Base-by-base conservation (phyloP, 768 basidiomycete species). In the Nidularia pulvinata region DNA sequence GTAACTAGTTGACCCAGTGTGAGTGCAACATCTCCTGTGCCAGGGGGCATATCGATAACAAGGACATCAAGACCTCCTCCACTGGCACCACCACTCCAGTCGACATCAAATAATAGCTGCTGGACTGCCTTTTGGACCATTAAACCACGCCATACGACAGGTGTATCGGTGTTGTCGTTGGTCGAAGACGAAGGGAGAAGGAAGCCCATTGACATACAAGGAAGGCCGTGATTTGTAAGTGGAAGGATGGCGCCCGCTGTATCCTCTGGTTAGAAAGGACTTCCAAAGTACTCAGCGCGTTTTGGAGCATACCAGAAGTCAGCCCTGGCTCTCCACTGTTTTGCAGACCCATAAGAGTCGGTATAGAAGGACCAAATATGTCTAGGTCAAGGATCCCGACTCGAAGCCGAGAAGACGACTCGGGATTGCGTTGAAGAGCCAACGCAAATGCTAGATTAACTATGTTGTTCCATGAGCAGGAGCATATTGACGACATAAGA, bases 51-150 rank as follows among this genome's bases (percentile, higher is more conserved):
- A 66, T 99, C 96, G 25, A 98, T 74, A 6, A 98, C 90, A 13
- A 99, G 78, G 0, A 94, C 77, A 61, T 99, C 96, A 33, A 98
- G 70, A 3, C 82, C 83, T 0, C 67, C 72, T 4, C 72, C 73
- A 1, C 69, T 67, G 13, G 73, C 65, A 9, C 68, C 67, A 13
- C 73, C 65, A 7, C 63, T 65, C 95, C 96, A 98, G 66, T 98
- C 95, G 5, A 97, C 93, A 59, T 98, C 94, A 62, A 99, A 98
- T 1, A 98, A 79, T 0, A 98, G 78, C 65, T 98, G 95, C 66
- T 98, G 95, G 0, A 95, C 93, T 25, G 95, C 95, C 65, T 98
- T 98, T 72, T 96, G 95, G 1, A 98, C 96, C 96, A 98, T 98
- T 19, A 97, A 80, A 2, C 96, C 96, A 25, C 96, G 81, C 96